These are phyloP conservation scores for Ambrosia artemisiifolia DNA, from an alignment of 129 eudicot species.

Conservation along the genomic window DNA sequence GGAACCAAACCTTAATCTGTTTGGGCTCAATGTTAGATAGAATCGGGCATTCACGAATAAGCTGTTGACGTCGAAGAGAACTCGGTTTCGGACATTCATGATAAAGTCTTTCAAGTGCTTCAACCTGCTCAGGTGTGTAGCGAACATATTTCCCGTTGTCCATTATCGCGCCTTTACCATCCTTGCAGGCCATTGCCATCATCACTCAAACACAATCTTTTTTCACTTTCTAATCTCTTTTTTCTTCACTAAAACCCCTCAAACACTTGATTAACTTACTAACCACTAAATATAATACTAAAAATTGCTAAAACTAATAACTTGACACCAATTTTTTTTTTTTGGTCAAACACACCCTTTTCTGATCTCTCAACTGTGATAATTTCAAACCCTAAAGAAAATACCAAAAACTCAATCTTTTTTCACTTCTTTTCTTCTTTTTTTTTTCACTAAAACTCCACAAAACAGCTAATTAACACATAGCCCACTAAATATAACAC, in stretches of 20 bases:
- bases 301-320: not conserved
- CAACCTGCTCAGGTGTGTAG: slow-evolving; percentile 43
- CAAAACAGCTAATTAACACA: slow-evolving; percentile 10
- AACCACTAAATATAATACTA: slow-evolving; percentile 12
- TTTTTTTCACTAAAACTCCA: slow-evolving; percentile 6
- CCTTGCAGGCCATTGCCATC: slow-evolving; percentile 37
- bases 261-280: slow-evolving; percentile 13
- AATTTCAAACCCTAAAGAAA: slow-evolving; percentile 1
- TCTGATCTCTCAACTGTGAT: slow-evolving; percentile 11
- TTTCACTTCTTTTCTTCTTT: not conserved
- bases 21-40: slow-evolving; percentile 36
- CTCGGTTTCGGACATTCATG: slow-evolving; percentile 39
- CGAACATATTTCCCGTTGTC: slow-evolving; percentile 35
- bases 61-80: slow-evolving; percentile 32
- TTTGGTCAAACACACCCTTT: slow-evolving; percentile 20
- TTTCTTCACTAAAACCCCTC: not conserved
- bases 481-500: slow-evolving; percentile 19
- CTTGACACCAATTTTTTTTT: slow-evolving; percentile 4
- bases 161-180: slow-evolving; percentile 38
- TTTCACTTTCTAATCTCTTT: not conserved
- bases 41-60: slow-evolving; percentile 39
- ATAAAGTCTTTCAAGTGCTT: slow-evolving; percentile 43
- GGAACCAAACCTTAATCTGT: slow-evolving; percentile 49
- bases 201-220: slow-evolving; percentile 6
- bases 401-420: slow-evolving; percentile 4